Evolutionary conservation across 139 green algal genomes (phyloP).

Genomic region (Chlamydomonas incerta): DNA sequence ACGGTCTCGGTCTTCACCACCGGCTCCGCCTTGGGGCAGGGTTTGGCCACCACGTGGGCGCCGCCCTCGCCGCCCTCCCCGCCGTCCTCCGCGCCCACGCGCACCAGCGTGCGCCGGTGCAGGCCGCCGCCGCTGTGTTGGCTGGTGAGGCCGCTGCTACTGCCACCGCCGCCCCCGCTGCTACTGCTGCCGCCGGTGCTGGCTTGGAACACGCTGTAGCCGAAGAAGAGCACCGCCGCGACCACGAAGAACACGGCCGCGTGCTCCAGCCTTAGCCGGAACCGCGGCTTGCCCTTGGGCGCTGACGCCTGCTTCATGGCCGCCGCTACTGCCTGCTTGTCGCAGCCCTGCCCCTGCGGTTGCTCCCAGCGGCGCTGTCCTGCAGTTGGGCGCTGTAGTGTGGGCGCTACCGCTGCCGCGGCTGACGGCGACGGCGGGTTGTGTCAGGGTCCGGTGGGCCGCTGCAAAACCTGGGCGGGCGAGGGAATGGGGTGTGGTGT

Average conservation of each 20-base stretch:
- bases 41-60: not conserved
- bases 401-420: too few species aligned
- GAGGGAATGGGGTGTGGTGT: too few species aligned
- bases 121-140: not conserved
- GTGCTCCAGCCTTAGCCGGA: conserved; percentile 19
- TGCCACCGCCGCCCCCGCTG: not conserved
- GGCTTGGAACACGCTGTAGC: conserved; percentile 31
- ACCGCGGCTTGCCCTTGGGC: not conserved
- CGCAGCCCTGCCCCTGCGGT: too few species aligned
- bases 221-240: conserved; percentile 27
- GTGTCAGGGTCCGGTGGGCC: too few species aligned
- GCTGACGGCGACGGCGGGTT: too few species aligned
- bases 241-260: conserved; percentile 25
- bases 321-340: too few species aligned
- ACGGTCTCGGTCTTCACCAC: not conserved
- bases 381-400: too few species aligned
- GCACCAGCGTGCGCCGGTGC: not conserved
- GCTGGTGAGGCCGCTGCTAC: not conserved
- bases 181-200: not conserved
- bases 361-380: too few species aligned
- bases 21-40: not conserved
- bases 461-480: too few species aligned
- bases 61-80: not conserved
- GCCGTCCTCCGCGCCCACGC: not conserved
- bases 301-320: too few species aligned